Conservation (phyloP, 2,329 filamentous ascomycete genomes). For the Alternaria infectoria region DNA sequence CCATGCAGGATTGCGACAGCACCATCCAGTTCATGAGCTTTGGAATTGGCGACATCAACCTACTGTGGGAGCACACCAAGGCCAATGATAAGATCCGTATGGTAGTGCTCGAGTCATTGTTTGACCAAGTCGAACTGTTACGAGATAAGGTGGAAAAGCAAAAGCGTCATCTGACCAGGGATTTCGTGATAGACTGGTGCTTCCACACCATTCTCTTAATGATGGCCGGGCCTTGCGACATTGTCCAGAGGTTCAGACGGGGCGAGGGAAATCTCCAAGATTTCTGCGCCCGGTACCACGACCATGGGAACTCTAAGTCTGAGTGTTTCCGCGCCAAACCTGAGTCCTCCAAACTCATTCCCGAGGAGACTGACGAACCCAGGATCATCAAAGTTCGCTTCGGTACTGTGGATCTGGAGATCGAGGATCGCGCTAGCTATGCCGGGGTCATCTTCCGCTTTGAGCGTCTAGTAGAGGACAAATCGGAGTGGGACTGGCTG, state of each 20-base stretch:
- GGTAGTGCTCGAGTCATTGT: constrained; percentile 8
- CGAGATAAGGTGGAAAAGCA: neutral
- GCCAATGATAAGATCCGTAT: constrained; percentile 8
- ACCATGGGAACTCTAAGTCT: neutral
- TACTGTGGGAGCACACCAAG: constrained; percentile 6
- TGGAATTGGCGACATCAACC: neutral
- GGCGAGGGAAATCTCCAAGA: neutral
- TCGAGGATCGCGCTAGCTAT: neutral
- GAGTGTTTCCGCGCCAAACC: neutral
- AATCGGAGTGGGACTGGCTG: constrained; percentile 5
- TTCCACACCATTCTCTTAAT: neutral
- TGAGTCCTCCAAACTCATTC: neutral
- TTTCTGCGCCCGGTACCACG: constrained; percentile 9
- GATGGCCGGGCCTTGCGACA: neutral
- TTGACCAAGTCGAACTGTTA: neutral
- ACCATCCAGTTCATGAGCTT: neutral
- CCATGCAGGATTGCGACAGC: neutral
- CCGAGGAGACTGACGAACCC: neutral
- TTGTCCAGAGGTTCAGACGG: neutral
- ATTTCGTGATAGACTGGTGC: neutral
- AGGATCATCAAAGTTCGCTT: neutral
- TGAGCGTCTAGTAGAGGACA: neutral
- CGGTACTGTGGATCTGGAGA: neutral
- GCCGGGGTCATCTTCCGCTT: neutral
- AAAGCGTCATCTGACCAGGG: neutral